Conservation (phyloP, 176 grass and related monocot genomes). For the Aechmea fasciata region DNA sequence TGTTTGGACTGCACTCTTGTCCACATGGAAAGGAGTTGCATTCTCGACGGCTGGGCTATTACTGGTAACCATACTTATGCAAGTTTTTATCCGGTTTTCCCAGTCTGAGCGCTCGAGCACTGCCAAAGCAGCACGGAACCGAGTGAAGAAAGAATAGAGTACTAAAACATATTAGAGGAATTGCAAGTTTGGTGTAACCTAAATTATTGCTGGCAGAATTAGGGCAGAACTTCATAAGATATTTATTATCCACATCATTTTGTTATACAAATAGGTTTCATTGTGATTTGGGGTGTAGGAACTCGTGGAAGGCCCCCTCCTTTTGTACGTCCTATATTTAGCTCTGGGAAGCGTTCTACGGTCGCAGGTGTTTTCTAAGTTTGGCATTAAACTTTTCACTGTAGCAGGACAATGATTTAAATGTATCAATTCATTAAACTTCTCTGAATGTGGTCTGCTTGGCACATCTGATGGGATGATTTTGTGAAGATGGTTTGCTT, state of each 20-base stretch:
- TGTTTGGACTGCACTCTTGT: conserved; percentile 48
- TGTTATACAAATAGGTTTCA: not conserved
- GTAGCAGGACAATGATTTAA: too few relatives aligned
- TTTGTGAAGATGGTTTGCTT: too few relatives aligned
- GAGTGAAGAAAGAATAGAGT: conserved; percentile 45
- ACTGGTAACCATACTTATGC: conserved; percentile 51
- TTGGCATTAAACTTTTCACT: too few relatives aligned
- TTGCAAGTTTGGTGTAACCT: not conserved
- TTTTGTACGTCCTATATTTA: not conserved
- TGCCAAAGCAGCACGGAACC: conserved; percentile 42
- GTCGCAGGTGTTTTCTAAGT: too few relatives aligned
- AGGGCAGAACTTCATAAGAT: not conserved
- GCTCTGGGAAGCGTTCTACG: not conserved
- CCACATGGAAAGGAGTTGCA: conserved; percentile 51
- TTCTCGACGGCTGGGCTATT: conserved; percentile 31
- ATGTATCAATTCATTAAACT: too few relatives aligned
- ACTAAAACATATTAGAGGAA: not conserved
- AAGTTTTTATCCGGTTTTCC: conserved; percentile 53
- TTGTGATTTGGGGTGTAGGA: not conserved
- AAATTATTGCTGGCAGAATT: not conserved
- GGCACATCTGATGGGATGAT: too few relatives aligned
- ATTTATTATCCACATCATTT: not conserved
- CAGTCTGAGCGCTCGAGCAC: conserved; percentile 51
- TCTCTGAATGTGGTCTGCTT: too few relatives aligned
- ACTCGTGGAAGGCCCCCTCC: not conserved